phyloP scores from a whole-genome alignment of 106 monocot species.

The Posidonia australis region DNA sequence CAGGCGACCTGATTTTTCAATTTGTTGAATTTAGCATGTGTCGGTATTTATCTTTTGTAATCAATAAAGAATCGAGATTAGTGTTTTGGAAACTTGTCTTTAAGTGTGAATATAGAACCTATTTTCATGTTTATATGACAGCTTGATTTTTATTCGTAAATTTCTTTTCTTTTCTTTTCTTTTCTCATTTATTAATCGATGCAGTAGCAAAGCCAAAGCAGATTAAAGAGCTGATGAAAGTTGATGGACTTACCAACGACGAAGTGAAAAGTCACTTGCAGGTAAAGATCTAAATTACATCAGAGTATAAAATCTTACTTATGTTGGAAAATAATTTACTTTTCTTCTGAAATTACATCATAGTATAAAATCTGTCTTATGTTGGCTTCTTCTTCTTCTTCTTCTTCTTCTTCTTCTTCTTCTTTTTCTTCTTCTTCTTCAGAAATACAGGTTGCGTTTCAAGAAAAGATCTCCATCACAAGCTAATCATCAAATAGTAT shows the following conservation, averaged over 20 bases:
- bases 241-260: conserved; percentile 13
- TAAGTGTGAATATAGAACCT: not conserved
- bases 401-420: not conserved
- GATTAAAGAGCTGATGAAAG: conserved; percentile 18
- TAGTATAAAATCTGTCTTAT: too few species aligned
- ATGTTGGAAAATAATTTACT: not conserved
- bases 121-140: not conserved
- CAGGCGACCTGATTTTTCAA: too few species aligned
- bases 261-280: conserved; percentile 22
- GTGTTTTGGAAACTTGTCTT: too few species aligned
- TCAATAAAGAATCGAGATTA: too few species aligned
- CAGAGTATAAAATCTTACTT: not conserved
- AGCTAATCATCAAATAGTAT: too few species aligned
- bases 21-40: too few species aligned
- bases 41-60: too few species aligned
- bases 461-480: not conserved
- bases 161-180: not conserved
- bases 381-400: too few species aligned
- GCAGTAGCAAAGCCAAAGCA: conserved; percentile 20
- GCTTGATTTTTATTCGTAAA: not conserved
- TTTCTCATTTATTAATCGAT: not conserved
- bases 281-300: not conserved
- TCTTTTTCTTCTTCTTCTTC: not conserved
- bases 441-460: conserved; percentile 1
- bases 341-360: not conserved